Evolutionary conservation across 768 basidiomycete species (phyloP).

Genomic region (Kwoniella sp.): DNA sequence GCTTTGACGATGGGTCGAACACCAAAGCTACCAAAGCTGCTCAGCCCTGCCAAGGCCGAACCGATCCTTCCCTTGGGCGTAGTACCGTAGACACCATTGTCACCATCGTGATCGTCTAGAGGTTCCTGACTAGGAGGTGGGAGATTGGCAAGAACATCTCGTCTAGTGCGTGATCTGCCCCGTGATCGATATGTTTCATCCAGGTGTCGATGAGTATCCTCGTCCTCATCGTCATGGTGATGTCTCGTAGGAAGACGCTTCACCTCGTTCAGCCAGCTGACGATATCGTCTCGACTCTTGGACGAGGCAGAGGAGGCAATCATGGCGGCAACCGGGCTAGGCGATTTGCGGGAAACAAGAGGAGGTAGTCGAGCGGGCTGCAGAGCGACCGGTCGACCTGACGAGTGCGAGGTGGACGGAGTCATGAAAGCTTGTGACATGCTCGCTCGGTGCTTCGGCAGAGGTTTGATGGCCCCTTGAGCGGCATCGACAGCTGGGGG

Average conservation of each 20-base stretch:
- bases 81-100: constrained; percentile 26
- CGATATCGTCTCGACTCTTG: constrained; percentile 48
- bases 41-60: constrained; percentile 38
- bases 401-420: neutral
- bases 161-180: constrained; percentile 22
- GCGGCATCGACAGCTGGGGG: constrained; percentile 3
- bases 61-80: constrained; percentile 47
- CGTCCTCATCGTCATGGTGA: constrained; percentile 14
- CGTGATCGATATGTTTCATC: constrained; percentile 1
- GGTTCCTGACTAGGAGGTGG: constrained; percentile 28
- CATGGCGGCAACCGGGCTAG: constrained; percentile 43
- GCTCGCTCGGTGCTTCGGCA: constrained; percentile 7
- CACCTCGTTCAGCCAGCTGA: constrained; percentile 47
- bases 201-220: too few relatives aligned
- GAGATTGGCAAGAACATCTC: constrained; percentile 22
- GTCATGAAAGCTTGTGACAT: constrained; percentile 11
- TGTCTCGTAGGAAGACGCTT: constrained; percentile 19
- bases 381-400: neutral
- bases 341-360: constrained; percentile 17
- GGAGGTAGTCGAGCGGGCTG: constrained; percentile 12
- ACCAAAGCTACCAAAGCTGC: constrained; percentile 27
- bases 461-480: constrained; percentile 7
- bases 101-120: constrained; percentile 24
- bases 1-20: constrained; percentile 46
- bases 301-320: constrained; percentile 48